Evolutionary conservation across 345 rosid genomes (phyloP), one percentile per base, ranked within the genome.

Genomic region (Laguncularia racemosa): DNA sequence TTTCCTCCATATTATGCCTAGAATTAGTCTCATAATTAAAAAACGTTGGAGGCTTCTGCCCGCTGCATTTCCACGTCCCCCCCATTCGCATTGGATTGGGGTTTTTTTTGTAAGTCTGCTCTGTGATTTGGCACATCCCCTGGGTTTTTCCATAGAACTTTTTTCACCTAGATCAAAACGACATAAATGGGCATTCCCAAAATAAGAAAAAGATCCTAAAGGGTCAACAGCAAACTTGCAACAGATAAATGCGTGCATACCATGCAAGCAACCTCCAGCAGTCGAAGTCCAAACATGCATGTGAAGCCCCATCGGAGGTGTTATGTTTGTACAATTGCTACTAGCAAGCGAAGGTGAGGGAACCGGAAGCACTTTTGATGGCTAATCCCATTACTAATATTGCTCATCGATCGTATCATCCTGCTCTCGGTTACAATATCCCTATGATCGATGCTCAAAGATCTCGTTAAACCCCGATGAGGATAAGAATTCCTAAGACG

Each of bases 1-100:
- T 56, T 67, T 60, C 71, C 60, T 67, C 71, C 65, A 55, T 3
- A 55, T 65, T 61, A 67, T 55, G 12, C 3, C 15, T 14, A 55
- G 15, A 7, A 60, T 49, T 50, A 67, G 61, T 53, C 52, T 67
- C 13, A 23, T 12, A n/a, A 67, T n/a, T n/a, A 12, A 67, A 51
- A 13, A 14, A 17, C 11, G 16, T 3, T 14, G 65, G 46, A 14
- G 65, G 71, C 43, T 14, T 17, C 2, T 53, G n/a, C 13, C 16
- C 7, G 21, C 28, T 5, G 19, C 17, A 11, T 12, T 20, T 10
- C 53, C 14, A 38, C 28, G 14, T 33, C 60, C 12, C 52, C 59
- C 14, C 26, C 67, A 12, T 50, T 49, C 16, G 14, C 20, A 40
- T 16, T 20, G 46, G n/a, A 9, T 8, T 20, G 6, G 14, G 5